Evolutionary conservation across 2,329 filamentous ascomycete species (phyloP), one percentile per base, ranked within the genome.

Genomic region (Alternaria arborescens): DNA sequence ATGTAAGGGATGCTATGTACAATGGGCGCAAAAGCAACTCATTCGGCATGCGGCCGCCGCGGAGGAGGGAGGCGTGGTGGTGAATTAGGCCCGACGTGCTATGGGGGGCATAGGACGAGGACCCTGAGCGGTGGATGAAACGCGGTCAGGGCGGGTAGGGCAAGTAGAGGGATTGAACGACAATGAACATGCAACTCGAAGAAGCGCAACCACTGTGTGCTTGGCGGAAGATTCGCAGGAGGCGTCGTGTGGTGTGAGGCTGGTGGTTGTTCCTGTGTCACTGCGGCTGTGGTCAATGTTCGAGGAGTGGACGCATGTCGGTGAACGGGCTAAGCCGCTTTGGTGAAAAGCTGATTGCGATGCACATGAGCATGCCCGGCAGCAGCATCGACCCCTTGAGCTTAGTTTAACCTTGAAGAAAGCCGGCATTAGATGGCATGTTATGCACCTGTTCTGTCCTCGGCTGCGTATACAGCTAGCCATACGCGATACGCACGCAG

Each of bases 101-200:
- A 55, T 55, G 59, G 63, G 67, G 63, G 64, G 60, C 43, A 38
- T 47, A 38, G 61, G 66, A 60, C 61, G 60, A 64, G 62, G 61
- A 64, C 65, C 65, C 69, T 71, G 67, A 65, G 60, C 62, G 55
- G 62, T 65, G 62, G 73, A 70, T 70, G 69, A 70, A 71, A 71
- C 71, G 68, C 71, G 46, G 62, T 53, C 66, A 66, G 67, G 66
- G 63, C 62, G 44, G 62, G 54, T 64, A 66, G 66, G 66, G 63
- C 62, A 62, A 60, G 61, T 47, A 58, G 38, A 24, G 56, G 46
- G 52, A 55, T 36, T 41, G 28, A 44, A n/a, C n/a, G 48, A 46
- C 38, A 52, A 50, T 41, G 38, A 22, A 32, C 20, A 53, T 48
- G 44, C 53, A 48, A 30, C 43, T 51, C 54, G 44, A 36, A 56